Evolutionary conservation across 2,329 filamentous ascomycete species (phyloP), one percentile per base, ranked within the genome.

Genomic region (Zymoseptoria ardabiliae): DNA sequence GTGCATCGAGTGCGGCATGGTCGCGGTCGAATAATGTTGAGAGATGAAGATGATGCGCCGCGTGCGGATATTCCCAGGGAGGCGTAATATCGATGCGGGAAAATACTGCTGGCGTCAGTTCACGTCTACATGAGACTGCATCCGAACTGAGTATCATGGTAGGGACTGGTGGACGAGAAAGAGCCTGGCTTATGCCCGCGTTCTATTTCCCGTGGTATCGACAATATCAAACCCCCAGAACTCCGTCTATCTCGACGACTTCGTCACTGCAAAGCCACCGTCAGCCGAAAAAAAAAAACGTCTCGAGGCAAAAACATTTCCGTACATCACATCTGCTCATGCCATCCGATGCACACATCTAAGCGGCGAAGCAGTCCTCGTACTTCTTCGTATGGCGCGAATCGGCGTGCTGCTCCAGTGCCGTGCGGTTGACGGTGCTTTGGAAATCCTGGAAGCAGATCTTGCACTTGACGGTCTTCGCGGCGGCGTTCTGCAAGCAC

Each of bases 381-480:
- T 90, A 78, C 50, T 81, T 80, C 79, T 90, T 90, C 78, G 77
- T 86, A 78, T 92, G 89, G 80, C 90, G 91, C 77, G 90, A 90
- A 64, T 76, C 72, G 63, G 88, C 87, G 74, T 92, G 89, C 70
- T 88, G 84, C 61, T 81, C 82, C 63, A 91, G 82, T 63, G 87
- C 85, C 69, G 86, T 86, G 62, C 82, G 84, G 71, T 87, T 87
- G 62, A 86, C 87, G 41, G 89, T 92, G 79, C 87, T 87, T 67
- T 91, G 82, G 78, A 92, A 91, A 28, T 87, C 89, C 68, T 87
- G 83, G 76, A 86, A 88, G 87, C 89, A 92, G 70, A 85, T 79
- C 66, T 83, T 77, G 81, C 89, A 92, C 75, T 90, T 86, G 75
- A 91, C 89, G 71, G 83, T 86, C 79, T 85, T 88, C 61, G 89